phyloP scores from a whole-genome alignment of 768 basidiomycete genomes.

The Pleurotus salmoneostramineus region DNA sequence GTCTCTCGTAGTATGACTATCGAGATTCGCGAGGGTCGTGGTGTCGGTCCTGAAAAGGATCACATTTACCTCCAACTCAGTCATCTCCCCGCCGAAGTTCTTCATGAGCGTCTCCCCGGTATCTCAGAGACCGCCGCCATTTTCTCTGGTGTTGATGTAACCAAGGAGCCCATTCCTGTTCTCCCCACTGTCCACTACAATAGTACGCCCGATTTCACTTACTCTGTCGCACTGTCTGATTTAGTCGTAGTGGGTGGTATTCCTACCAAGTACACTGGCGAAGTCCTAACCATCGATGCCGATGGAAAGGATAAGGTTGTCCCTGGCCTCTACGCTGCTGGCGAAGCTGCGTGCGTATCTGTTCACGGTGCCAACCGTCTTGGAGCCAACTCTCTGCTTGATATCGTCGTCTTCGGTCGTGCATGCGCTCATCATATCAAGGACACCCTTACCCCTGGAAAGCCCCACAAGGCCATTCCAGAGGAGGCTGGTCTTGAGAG shows the following conservation, averaged over 20 bases:
- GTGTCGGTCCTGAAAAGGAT: slow-evolving; percentile 97
- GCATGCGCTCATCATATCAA: slow-evolving; percentile 98
- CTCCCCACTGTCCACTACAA: slow-evolving; percentile 99
- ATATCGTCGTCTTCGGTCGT: slow-evolving; percentile 99
- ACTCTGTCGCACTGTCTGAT: slow-evolving; percentile 13
- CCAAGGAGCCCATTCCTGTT: slow-evolving; percentile 99
- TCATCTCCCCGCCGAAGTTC: slow-evolving; percentile 92
- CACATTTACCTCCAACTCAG: slow-evolving; percentile 96
- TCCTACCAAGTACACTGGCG: slow-evolving; percentile 97
- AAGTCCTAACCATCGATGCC: slow-evolving; percentile 85
- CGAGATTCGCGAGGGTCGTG: slow-evolving; percentile 97
- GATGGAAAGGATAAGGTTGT: slow-evolving; percentile 92
- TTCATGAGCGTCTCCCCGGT: slow-evolving; percentile 96
- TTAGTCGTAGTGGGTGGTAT: slow-evolving; percentile 88
- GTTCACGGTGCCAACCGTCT: slow-evolving; percentile 99
- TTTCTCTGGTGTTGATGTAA: slow-evolving; percentile 98
- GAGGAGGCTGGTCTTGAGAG: slow-evolving; percentile 82
- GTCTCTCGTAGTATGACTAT: slow-evolving; percentile 99
- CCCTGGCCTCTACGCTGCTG: slow-evolving; percentile 96
- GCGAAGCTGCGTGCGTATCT: slow-evolving; percentile 98
- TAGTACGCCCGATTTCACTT: slow-evolving; percentile 51
- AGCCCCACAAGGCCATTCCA: slow-evolving; percentile 84
- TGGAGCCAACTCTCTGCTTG: slow-evolving; percentile 97
- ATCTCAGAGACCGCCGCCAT: slow-evolving; percentile 99
- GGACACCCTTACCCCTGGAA: slow-evolving; percentile 85